Conservation (phyloP, 2,329 filamentous ascomycete genomes). For the Chrysoporthe cubensis region DNA sequence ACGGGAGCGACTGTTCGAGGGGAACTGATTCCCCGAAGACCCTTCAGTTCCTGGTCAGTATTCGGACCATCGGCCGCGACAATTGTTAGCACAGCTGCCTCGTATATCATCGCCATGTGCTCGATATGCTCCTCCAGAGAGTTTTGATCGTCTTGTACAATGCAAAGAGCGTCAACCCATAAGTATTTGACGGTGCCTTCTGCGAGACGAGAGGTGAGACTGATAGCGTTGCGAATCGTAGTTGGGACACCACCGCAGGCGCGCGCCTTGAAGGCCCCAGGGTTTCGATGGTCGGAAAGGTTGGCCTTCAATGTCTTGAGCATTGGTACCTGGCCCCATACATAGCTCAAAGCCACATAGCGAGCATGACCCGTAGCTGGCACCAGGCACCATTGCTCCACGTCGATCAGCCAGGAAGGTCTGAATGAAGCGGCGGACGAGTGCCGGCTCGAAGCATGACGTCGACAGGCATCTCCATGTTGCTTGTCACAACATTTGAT, state of each 20-base stretch:
- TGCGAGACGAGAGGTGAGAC: background rate
- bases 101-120: background rate
- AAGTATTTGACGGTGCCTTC: background rate
- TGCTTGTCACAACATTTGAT: no score
- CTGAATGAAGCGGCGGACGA: background rate
- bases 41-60: background rate
- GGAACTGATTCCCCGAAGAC: background rate
- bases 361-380: background rate
- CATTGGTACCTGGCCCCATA: background rate
- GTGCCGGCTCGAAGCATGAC: no score
- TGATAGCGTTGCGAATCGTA: background rate
- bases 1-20: background rate
- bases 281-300: background rate
- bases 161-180: constrained; percentile 6
- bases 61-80: background rate
- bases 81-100: background rate
- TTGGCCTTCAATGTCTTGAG: background rate
- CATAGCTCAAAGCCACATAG: constrained; percentile 5
- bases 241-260: background rate
- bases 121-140: background rate
- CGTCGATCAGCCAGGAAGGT: constrained; percentile 4
- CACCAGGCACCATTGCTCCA: background rate
- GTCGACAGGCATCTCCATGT: no score
- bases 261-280: background rate
- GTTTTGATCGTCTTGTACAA: background rate